Evolutionary conservation across 345 rosid genomes (phyloP).

Genomic region (Murraya koenigii): DNA sequence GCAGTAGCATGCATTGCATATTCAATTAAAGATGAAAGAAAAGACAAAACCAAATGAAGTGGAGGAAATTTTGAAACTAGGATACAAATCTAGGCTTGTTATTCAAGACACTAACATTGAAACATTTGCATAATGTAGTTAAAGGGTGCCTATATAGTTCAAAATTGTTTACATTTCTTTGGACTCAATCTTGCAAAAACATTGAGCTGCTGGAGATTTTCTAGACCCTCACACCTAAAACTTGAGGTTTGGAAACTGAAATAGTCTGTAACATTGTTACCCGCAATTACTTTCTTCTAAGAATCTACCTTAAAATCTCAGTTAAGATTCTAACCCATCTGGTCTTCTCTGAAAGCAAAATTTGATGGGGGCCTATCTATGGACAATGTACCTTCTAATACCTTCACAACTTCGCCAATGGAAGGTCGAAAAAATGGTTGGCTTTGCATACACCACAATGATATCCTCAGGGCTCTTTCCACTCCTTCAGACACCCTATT

Average conservation of each 20-base stretch:
- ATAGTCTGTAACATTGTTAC: constrained; percentile 7
- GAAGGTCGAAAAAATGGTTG: constrained; percentile 43
- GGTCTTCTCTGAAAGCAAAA: constrained; percentile 15
- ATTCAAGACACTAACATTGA: neutral
- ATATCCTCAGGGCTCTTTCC: constrained; percentile 30
- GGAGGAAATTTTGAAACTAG: neutral
- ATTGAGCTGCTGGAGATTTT: constrained; percentile 9
- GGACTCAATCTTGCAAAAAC: constrained; percentile 15
- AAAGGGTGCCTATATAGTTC: neutral
- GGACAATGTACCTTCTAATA: constrained; percentile 42
- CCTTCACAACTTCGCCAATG: constrained; percentile 40
- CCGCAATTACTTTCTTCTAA: constrained; percentile 9
- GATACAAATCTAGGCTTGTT: neutral
- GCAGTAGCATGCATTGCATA: neutral
- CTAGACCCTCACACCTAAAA: neutral
- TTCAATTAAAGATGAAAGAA: no score
- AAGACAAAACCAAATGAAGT: no score
- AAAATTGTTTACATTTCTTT: constrained; percentile 2
- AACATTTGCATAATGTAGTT: neutral
- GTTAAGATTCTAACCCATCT: neutral
- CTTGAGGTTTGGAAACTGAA: neutral
- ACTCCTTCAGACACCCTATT: constrained; percentile 20
- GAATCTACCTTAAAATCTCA: constrained; percentile 13
- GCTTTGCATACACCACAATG: constrained; percentile 41
- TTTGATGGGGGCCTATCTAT: constrained; percentile 39